Percentiles rank a stretch among this genome's conserved stretches.
These are phyloP conservation scores for Pyricularia sp. DNA, from an alignment of 2,329 filamentous ascomycete genomes.

Conservation along the genomic window DNA sequence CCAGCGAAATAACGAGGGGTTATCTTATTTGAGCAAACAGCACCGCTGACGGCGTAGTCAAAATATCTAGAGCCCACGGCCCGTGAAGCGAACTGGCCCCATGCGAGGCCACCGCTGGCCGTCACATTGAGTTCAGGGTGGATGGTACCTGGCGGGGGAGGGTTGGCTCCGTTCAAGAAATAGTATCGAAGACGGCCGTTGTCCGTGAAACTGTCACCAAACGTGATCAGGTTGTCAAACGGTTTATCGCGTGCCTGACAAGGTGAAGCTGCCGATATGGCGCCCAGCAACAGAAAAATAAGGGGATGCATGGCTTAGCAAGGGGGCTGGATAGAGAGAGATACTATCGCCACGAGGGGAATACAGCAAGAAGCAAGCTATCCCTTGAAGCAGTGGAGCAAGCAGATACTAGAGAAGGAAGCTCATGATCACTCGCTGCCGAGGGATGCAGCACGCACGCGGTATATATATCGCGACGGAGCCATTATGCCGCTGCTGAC, in stretches of 20 bases:
- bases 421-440: neutral
- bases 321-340: neutral
- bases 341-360: neutral
- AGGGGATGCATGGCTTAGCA: conserved; percentile 1
- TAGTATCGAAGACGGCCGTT: conserved; percentile 56
- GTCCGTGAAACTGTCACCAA: conserved; percentile 69
- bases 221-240: conserved; percentile 53
- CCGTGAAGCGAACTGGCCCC: conserved; percentile 54
- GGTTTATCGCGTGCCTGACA: conserved; percentile 14
- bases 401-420: neutral
- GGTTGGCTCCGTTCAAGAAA: conserved; percentile 36
- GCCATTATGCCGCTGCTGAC: neutral
- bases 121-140: conserved; percentile 36
- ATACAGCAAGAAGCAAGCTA: neutral
- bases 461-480: neutral
- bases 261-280: conserved; percentile 3
- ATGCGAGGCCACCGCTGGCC: conserved; percentile 51
- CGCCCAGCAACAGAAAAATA: conserved; percentile 1
- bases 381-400: neutral
- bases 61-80: conserved; percentile 42
- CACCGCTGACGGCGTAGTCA: conserved; percentile 62
- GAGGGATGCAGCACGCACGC: neutral
- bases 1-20: conserved; percentile 38
- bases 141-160: conserved; percentile 47
- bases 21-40: conserved; percentile 58